phyloP scores from a whole-genome alignment of 805 yeast species.

The Yamadazyma phyllophila region DNA sequence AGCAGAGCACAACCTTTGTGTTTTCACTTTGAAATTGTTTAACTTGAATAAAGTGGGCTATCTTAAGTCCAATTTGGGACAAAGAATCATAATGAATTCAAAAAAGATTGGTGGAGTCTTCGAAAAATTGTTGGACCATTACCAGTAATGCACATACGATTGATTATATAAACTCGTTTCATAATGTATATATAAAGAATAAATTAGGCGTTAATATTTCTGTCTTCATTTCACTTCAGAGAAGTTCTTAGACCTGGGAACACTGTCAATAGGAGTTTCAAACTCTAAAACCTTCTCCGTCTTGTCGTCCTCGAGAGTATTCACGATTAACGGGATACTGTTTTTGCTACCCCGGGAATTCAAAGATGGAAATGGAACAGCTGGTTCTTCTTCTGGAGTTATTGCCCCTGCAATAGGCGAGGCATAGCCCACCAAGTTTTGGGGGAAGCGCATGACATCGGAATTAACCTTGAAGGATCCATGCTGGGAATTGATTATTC shows the following conservation, averaged over 20 bases:
- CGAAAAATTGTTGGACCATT: constrained; percentile 8
- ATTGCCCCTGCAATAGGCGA: constrained; percentile 9
- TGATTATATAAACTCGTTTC: no score
- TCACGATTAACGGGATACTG: constrained; percentile 15
- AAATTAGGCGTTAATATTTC: not conserved
- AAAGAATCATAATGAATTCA: constrained; percentile 38
- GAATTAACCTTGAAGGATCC: constrained; percentile 9
- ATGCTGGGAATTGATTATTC: constrained; percentile 8
- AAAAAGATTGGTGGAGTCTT: constrained; percentile 34
- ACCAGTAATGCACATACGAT: not conserved
- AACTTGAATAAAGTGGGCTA: constrained; percentile 33
- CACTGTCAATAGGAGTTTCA: constrained; percentile 13
- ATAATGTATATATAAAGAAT: not conserved
- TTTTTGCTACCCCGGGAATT: not conserved
- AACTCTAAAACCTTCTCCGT: constrained; percentile 13
- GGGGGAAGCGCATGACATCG: not conserved
- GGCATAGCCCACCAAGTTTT: not conserved
- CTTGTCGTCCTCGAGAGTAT: constrained; percentile 10
- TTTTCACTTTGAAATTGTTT: constrained; percentile 38
- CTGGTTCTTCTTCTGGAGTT: constrained; percentile 13
- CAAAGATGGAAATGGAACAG: constrained; percentile 9
- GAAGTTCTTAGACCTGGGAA: not conserved
- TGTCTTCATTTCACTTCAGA: not conserved
- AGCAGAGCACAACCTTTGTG: constrained; percentile 41
- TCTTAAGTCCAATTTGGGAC: constrained; percentile 20